Percentiles rank a stretch among this genome's conserved stretches.
These are phyloP conservation scores for Meripilus lineatus DNA, from an alignment of 1,284 basidiomycete species.

Conservation along the genomic window DNA sequence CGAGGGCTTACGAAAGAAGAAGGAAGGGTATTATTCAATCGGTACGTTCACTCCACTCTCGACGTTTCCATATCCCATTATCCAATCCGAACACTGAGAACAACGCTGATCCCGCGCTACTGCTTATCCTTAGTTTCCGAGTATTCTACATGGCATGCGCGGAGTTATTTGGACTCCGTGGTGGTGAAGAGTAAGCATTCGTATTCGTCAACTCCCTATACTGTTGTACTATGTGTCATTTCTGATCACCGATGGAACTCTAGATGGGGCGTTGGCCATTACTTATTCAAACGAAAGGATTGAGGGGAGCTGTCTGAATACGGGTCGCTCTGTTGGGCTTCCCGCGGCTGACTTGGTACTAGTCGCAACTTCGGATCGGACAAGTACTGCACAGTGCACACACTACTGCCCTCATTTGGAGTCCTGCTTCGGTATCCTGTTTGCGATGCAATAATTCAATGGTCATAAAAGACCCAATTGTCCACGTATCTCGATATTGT, in stretches of 20 bases:
- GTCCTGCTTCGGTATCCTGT: no score
- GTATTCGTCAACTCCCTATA: background rate
- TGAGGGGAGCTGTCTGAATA: constrained; percentile 8
- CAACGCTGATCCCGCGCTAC: no score
- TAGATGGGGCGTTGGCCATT: constrained; percentile 53
- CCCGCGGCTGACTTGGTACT: no score
- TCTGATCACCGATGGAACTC: background rate
- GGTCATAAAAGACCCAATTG: no score
- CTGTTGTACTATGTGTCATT: background rate
- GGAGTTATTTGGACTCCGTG: constrained; percentile 66
- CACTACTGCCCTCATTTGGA: no score
- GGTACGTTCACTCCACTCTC: constrained; percentile 29
- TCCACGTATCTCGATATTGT: no score
- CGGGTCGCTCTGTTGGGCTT: no score
- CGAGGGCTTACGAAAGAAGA: constrained; percentile 46
- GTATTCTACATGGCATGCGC: constrained; percentile 77
- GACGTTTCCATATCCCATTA: background rate
- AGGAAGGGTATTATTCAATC: constrained; percentile 58
- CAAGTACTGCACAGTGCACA: no score
- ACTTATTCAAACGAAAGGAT: constrained; percentile 39
- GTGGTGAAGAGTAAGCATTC: constrained; percentile 57
- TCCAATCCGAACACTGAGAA: background rate
- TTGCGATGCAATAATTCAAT: no score
- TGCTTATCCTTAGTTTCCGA: constrained; percentile 50
- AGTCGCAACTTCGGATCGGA: no score